A percentile compares a stretch with the other conserved stretches of the same genome.
Conservation (phyloP, 345 rosid species). For the Fremontodendron californicum region DNA sequence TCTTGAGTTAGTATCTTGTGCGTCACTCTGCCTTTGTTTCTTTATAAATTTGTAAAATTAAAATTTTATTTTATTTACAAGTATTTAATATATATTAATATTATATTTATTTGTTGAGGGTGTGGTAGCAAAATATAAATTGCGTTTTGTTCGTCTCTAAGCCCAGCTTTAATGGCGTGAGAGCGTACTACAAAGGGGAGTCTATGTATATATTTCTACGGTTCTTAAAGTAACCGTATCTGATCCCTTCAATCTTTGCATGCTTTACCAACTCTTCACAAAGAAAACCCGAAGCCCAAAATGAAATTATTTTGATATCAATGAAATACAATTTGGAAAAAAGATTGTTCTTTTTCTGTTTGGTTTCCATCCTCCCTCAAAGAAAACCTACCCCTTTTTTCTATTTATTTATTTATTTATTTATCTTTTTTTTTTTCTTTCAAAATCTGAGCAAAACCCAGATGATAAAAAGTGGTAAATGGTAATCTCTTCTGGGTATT, state of each 20-base stretch:
- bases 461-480: conserved; percentile 8
- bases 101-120: neutral
- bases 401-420: too few relatives aligned
- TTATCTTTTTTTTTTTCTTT: neutral
- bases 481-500: conserved; percentile 19
- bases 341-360: neutral
- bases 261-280: conserved; percentile 27
- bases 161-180: conserved; percentile 35
- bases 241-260: conserved; percentile 28
- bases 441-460: conserved; percentile 15
- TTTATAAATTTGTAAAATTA: neutral
- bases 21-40: neutral
- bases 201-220: conserved; percentile 16
- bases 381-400: neutral
- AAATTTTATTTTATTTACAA: neutral
- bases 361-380: neutral
- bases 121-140: conserved; percentile 9
- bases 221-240: conserved; percentile 19
- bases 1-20: neutral
- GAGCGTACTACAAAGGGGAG: conserved; percentile 12
- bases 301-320: conserved; percentile 2
- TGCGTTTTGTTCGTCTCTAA: conserved; percentile 11
- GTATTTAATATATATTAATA: neutral
- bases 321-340: conserved; percentile 4
- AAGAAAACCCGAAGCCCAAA: conserved; percentile 20